These are phyloP conservation scores for Alternaria sp. DNA, from an alignment of 2,329 filamentous ascomycete species.

Conservation along the genomic window DNA sequence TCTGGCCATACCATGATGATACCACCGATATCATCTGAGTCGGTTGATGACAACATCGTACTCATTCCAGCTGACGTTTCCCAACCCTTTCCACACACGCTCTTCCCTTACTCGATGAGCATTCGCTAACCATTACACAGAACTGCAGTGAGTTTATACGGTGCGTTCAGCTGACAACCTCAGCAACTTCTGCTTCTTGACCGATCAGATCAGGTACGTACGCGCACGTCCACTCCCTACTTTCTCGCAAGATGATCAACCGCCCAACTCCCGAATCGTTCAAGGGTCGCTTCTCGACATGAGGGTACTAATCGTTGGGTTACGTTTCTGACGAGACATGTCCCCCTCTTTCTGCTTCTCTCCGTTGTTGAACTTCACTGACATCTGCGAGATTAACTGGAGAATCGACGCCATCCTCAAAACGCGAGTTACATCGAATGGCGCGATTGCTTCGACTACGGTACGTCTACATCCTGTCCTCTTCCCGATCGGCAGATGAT, in stretches of 20 bases:
- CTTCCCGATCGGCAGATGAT: neutral
- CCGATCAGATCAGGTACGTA: neutral
- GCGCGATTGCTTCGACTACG: neutral
- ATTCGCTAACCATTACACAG: neutral
- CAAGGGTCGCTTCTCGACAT: neutral
- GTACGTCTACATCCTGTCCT: neutral
- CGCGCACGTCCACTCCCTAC: neutral
- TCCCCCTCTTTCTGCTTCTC: neutral
- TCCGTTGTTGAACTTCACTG: neutral
- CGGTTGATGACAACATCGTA: neutral
- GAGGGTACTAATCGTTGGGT: neutral
- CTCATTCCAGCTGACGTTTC: neutral
- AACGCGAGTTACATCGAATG: accelerated
- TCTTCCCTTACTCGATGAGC: neutral
- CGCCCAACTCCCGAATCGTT: neutral
- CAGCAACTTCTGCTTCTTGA: neutral
- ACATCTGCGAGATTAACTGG: neutral
- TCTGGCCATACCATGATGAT: neutral
- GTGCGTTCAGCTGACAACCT: neutral
- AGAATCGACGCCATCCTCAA: neutral
- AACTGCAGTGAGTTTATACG: neutral
- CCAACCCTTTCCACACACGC: neutral
- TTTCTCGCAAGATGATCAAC: neutral
- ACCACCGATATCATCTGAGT: neutral
- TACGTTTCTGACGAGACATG: neutral